Conservation (phyloP, 164 flowering plant genomes). For the Vitis rotundifolia region DNA sequence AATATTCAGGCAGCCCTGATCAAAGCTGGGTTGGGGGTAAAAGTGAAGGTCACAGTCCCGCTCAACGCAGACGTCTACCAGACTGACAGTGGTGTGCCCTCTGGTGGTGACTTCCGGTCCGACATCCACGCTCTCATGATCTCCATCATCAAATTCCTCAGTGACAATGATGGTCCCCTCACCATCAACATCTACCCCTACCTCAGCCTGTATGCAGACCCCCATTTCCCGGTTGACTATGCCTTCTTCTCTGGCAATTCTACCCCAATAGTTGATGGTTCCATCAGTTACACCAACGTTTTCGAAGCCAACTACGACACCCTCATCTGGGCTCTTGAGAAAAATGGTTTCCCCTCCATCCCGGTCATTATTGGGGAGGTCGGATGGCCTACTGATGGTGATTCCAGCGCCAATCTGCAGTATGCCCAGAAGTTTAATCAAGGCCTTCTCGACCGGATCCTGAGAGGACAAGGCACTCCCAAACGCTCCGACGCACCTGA, state of each 20-base stretch:
- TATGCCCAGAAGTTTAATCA: slow-evolving; percentile 77
- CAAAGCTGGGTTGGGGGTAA: slow-evolving; percentile 78
- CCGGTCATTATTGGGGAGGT: slow-evolving; percentile 81
- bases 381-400: slow-evolving; percentile 97
- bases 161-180: slow-evolving; percentile 55
- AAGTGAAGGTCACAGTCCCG: slow-evolving; percentile 84
- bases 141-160: slow-evolving; percentile 72
- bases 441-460: slow-evolving; percentile 57
- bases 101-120: slow-evolving; percentile 83
- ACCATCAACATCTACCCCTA: slow-evolving; percentile 94
- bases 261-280: slow-evolving; percentile 67
- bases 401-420: slow-evolving; percentile 47
- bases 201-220: slow-evolving; percentile 80
- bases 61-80: slow-evolving; percentile 89
- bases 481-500: slow-evolving; percentile 60
- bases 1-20: slow-evolving; percentile 91
- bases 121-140: slow-evolving; percentile 78
- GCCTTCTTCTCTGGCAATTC: slow-evolving; percentile 73
- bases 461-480: slow-evolving; percentile 67
- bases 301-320: slow-evolving; percentile 94
- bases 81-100: slow-evolving; percentile 61
- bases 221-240: slow-evolving; percentile 80
- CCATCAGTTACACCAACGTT: slow-evolving; percentile 77
- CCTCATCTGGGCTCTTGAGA: slow-evolving; percentile 77
- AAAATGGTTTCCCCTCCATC: slow-evolving; percentile 60